Base-by-base conservation (phyloP, 78 protist species). In the Bodo saltans region DNA sequence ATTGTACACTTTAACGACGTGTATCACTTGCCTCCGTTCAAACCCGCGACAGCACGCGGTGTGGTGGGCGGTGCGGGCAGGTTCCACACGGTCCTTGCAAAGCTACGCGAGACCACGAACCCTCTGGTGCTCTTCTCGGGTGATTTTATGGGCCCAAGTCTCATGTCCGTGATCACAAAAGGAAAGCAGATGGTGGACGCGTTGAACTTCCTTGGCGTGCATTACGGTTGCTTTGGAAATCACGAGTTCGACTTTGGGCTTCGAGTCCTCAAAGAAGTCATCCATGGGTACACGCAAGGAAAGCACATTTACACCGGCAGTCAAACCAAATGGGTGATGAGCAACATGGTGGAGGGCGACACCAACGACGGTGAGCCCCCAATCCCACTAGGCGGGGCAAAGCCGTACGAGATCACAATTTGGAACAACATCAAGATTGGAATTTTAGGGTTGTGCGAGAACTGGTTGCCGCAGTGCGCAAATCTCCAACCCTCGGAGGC, bases 161-260 rank as follows among this genome's bases (percentile, higher is more conserved):
- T 81, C 68, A 69, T 81, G 73, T 42, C 76, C 47, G 85, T 70
- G 23, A 81, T 71, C 60, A 71, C 74, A 3, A 81, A 81, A 47
- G 85, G 85, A 34, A 71, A 69, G 68, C 85, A 81, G 60, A 81
- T 81, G 85, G 25, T 81, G 29, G 85, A 81, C 85, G 74, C 74
- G n/a, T 28, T 81, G 60, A 81, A 81, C 73, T 71, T 70, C 67
- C 12, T 81, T 39, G n/a, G 60, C 32, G 30, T 60, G 68, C 73
- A 69, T 72, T 81, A 81, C 74, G 73, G 73, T 8, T 12, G 12
- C 27, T 81, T 81, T 26, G 85, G 85, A 25, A 81, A 81, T 35
- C 85, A 81, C n/a, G 85, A 81, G 39, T 81, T 81, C 39, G 85
- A 81, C 39, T 81, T 81, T 27, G 85, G 85, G 35, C 73, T 70